These are phyloP conservation scores for Cymbopogon citratus DNA, from an alignment of 176 grass and related monocot genomes.

Conservation along the genomic window DNA sequence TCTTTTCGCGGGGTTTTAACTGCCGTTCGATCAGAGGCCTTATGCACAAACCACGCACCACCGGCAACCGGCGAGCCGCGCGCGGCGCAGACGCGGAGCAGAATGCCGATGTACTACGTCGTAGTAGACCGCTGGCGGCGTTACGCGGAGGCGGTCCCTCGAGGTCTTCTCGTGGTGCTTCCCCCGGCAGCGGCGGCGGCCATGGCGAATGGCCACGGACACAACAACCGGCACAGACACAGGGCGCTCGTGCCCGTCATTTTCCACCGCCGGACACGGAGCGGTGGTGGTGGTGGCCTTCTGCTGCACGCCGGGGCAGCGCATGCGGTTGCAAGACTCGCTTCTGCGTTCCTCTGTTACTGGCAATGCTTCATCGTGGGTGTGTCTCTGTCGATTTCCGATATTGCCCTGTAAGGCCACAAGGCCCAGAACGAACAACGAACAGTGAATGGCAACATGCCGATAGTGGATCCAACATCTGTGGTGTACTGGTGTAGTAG, in stretches of 20 bases:
- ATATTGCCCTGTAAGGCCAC: not conserved
- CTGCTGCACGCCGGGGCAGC: not conserved
- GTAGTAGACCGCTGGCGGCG: not conserved
- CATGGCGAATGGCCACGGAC: not conserved
- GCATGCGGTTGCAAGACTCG: not conserved
- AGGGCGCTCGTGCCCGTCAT: not conserved
- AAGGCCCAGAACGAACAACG: not conserved
- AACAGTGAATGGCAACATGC: not conserved
- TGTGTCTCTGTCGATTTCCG: not conserved
- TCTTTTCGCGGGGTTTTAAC: not conserved
- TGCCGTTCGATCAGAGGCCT: not conserved
- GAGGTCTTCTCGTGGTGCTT: not conserved
- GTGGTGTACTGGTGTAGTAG: not conserved
- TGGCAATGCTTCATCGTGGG: not conserved
- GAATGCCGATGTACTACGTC: not conserved
- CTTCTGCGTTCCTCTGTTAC: not conserved
- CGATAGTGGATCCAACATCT: not conserved
- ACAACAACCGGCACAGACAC: not conserved
- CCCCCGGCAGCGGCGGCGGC: not conserved
- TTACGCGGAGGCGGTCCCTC: conserved; percentile 4
- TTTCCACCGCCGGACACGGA: not conserved
- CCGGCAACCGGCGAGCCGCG: not conserved
- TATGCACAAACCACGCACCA: not conserved
- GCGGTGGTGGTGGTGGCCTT: not conserved
- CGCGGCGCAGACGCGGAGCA: no score